Percentiles rank a stretch among this genome's conserved stretches.
These are phyloP conservation scores for Lanmaoa rubissima DNA, from an alignment of 768 basidiomycete genomes.

Conservation along the genomic window DNA sequence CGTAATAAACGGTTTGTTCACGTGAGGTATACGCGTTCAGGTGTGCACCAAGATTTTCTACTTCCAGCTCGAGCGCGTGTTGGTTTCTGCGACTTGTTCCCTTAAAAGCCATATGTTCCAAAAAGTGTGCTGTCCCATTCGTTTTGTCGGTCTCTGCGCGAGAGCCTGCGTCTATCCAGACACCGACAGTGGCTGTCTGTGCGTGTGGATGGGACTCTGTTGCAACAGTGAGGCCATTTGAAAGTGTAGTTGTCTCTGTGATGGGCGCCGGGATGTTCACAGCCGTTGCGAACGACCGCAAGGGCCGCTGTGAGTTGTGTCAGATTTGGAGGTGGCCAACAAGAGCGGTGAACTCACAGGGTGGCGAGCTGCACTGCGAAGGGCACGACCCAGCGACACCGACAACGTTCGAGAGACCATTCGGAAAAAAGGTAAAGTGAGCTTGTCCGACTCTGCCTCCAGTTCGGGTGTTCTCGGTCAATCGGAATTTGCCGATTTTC, in stretches of 20 bases:
- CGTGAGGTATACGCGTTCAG: slow-evolving; percentile 98
- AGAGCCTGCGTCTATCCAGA: slow-evolving; percentile 99
- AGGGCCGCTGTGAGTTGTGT: slow-evolving; percentile 39
- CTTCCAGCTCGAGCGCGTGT: slow-evolving; percentile 90
- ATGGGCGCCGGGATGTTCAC: slow-evolving; percentile 65
- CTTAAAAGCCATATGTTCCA: slow-evolving; percentile 99
- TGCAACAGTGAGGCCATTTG: slow-evolving; percentile 94
- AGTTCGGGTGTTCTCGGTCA: slow-evolving; percentile 33
- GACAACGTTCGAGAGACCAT: slow-evolving; percentile 50
- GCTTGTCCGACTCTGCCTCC: background rate
- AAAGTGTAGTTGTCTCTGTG: slow-evolving; percentile 88
- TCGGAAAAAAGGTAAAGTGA: slow-evolving; percentile 27
- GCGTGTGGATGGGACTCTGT: slow-evolving; percentile 88
- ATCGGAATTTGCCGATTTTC: slow-evolving; percentile 25
- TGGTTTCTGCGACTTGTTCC: slow-evolving; percentile 89
- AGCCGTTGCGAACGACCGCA: slow-evolving; percentile 75
- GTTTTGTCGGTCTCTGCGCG: slow-evolving; percentile 94
- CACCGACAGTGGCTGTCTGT: slow-evolving; percentile 97
- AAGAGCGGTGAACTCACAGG: slow-evolving; percentile 29
- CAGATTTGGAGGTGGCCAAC: background rate
- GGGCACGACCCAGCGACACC: slow-evolving; percentile 41
- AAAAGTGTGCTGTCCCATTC: slow-evolving; percentile 96
- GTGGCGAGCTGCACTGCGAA: slow-evolving; percentile 38
- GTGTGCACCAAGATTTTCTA: slow-evolving; percentile 96
- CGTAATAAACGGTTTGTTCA: slow-evolving; percentile 99